Evolutionary conservation across 2,329 filamentous ascomycete genomes (phyloP).

Genomic region (Trichoderma sp.): DNA sequence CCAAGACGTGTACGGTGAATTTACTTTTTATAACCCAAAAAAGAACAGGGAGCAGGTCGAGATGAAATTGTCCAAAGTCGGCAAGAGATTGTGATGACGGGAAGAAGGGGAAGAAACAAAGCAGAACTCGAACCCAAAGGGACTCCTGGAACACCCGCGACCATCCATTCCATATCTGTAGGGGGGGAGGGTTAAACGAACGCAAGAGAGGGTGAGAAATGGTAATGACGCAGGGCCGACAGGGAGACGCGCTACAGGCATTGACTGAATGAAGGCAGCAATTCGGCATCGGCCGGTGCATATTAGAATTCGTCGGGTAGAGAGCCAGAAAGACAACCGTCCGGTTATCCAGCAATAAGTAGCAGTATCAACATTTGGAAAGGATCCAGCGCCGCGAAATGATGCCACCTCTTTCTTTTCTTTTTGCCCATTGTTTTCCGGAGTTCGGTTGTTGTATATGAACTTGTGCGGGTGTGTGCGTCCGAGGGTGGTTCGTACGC

Average conservation of each 20-base stretch:
- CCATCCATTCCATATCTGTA: slow-evolving; percentile 23
- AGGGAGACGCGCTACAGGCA: not conserved
- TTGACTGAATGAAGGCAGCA: not conserved
- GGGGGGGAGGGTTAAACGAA: slow-evolving; percentile 14
- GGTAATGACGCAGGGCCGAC: slow-evolving; percentile 19
- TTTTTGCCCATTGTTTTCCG: too few relatives aligned
- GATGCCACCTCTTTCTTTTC: slow-evolving; percentile 41
- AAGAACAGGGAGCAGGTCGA: slow-evolving; percentile 15
- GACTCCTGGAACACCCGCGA: slow-evolving; percentile 33
- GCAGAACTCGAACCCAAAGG: slow-evolving; percentile 13
- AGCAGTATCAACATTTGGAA: slow-evolving; percentile 19
- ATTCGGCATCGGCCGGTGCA: not conserved
- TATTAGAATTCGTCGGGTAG: not conserved
- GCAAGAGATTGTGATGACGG: not conserved
- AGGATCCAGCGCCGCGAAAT: slow-evolving; percentile 44
- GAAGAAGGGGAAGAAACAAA: not conserved
- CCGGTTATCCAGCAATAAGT: slow-evolving; percentile 5
- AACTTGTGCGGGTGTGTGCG: slow-evolving; percentile 28
- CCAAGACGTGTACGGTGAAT: slow-evolving; percentile 24
- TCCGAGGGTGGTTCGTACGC: slow-evolving; percentile 43
- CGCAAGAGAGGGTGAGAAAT: slow-evolving; percentile 23
- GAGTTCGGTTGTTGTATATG: not conserved
- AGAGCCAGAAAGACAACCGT: slow-evolving; percentile 13
- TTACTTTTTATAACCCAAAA: slow-evolving; percentile 28
- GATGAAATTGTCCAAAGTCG: slow-evolving; percentile 5